phyloP scores from a whole-genome alignment of 2,329 filamentous ascomycete species.

The Colletotrichum magnum region DNA sequence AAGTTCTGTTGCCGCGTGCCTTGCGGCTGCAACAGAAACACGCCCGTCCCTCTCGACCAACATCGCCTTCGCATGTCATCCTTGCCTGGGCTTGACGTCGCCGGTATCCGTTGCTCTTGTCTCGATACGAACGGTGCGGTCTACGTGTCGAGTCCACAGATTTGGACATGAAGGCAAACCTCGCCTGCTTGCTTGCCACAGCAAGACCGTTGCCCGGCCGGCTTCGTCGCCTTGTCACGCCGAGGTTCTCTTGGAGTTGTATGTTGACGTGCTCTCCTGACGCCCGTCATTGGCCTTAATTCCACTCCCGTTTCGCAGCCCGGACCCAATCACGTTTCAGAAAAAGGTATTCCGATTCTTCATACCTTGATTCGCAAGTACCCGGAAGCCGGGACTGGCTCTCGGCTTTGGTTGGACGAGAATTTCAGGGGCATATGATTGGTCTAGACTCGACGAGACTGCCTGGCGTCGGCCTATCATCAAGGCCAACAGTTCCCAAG shows the following conservation, averaged over 20 bases:
- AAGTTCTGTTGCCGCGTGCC: slow-evolving; percentile 40
- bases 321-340: slow-evolving; percentile 16
- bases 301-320: background rate
- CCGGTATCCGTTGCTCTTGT: background rate
- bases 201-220: background rate
- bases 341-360: slow-evolving; percentile 41
- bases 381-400: slow-evolving; percentile 44
- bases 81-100: slow-evolving; percentile 23
- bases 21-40: slow-evolving; percentile 51
- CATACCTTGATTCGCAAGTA: slow-evolving; percentile 52
- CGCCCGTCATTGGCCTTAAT: slow-evolving; percentile 31
- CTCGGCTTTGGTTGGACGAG: slow-evolving; percentile 10
- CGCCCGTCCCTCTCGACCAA: slow-evolving; percentile 43
- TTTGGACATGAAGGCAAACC: too few species aligned
- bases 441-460: slow-evolving; percentile 24
- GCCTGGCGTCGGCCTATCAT: background rate
- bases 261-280: slow-evolving; percentile 27
- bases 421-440: slow-evolving; percentile 22
- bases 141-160: background rate
- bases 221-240: background rate
- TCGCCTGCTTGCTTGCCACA: too few species aligned
- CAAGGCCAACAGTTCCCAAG: background rate
- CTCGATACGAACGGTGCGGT: background rate
- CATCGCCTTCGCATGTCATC: slow-evolving; percentile 39
- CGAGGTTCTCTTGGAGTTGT: slow-evolving; percentile 1